Percentiles rank a stretch among this genome's conserved stretches.
Conservation (phyloP, 164 flowering plant genomes). For the Piper longum region DNA sequence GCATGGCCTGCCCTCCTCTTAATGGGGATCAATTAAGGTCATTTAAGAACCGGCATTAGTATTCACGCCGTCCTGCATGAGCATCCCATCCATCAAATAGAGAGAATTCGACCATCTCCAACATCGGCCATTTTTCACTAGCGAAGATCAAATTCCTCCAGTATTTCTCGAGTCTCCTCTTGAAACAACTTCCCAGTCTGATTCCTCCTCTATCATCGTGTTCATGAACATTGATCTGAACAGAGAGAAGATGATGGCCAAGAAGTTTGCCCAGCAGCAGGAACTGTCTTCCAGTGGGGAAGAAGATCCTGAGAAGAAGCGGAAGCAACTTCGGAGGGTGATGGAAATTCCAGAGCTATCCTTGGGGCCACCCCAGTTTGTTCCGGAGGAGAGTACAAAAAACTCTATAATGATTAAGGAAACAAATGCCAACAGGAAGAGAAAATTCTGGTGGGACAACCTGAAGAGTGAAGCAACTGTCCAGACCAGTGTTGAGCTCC, state of each 20-base stretch:
- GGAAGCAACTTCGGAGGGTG: not conserved
- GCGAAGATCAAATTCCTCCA: not conserved
- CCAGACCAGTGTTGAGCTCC: constrained; percentile 38
- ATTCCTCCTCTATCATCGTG: not conserved
- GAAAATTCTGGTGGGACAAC: constrained; percentile 29
- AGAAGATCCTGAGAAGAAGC: not conserved
- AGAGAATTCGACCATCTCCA: not conserved
- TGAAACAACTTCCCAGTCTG: not conserved
- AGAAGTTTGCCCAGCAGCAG: constrained; percentile 7
- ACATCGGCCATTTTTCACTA: not conserved
- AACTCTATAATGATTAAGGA: constrained; percentile 21
- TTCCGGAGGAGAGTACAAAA: constrained; percentile 1
- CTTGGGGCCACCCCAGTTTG: constrained; percentile 22
- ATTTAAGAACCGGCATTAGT: constrained; percentile 37
- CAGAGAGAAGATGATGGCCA: constrained; percentile 9
- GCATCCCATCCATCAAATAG: not conserved
- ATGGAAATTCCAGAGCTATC: constrained; percentile 42
- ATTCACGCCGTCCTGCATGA: constrained; percentile 29
- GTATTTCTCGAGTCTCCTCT: constrained; percentile 2
- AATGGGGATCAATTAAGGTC: constrained; percentile 29
- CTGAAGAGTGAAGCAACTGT: constrained; percentile 2
- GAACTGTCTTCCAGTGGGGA: constrained; percentile 1
- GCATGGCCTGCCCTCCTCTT: constrained; percentile 42
- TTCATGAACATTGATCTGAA: not conserved
- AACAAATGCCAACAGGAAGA: constrained; percentile 25